A percentile compares a stretch with the other conserved stretches of the same genome.
Conservation (phyloP, 345 rosid species). For the Citrus sinensis region DNA sequence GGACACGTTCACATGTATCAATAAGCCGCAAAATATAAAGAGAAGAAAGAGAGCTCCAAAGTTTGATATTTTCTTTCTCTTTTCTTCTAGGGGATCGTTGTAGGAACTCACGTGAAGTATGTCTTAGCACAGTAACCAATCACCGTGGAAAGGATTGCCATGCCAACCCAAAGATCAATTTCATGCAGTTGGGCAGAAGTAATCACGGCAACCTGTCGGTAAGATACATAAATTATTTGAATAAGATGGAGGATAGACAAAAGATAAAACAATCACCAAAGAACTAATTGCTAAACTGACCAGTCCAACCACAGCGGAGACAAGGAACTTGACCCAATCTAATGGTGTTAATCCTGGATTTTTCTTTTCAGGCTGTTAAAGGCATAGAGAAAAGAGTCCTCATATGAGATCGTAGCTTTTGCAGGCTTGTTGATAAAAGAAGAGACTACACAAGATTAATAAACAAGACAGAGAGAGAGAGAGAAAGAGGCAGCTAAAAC, state of each 20-base stretch:
- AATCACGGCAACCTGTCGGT: conserved; percentile 68
- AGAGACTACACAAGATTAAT: background rate
- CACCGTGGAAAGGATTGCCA: conserved; percentile 84
- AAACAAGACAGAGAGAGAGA: background rate
- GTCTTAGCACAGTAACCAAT: conserved; percentile 94
- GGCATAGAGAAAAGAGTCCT: background rate
- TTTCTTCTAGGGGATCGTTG: background rate
- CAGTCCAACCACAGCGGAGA: conserved; percentile 91
- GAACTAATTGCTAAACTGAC: conserved; percentile 41
- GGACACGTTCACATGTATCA: background rate
- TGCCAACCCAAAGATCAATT: conserved; percentile 82
- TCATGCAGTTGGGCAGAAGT: conserved; percentile 76
- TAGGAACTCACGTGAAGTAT: conserved; percentile 86
- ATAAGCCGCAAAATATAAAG: background rate
- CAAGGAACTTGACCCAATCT: conserved; percentile 97
- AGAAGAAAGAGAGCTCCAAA: background rate
- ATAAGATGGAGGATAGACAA: background rate
- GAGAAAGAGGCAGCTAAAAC: conserved; percentile 13
- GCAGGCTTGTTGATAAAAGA: background rate
- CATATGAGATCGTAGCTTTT: conserved; percentile 17
- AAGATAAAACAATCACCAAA: background rate
- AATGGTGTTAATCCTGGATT: conserved; percentile 95
- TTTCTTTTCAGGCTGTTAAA: conserved; percentile 91
- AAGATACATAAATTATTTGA: conserved; percentile 7
- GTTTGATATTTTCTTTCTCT: too few species aligned